Evolutionary conservation across 2,329 filamentous ascomycete genomes (phyloP).

Genomic region (Fusarium floridanum): DNA sequence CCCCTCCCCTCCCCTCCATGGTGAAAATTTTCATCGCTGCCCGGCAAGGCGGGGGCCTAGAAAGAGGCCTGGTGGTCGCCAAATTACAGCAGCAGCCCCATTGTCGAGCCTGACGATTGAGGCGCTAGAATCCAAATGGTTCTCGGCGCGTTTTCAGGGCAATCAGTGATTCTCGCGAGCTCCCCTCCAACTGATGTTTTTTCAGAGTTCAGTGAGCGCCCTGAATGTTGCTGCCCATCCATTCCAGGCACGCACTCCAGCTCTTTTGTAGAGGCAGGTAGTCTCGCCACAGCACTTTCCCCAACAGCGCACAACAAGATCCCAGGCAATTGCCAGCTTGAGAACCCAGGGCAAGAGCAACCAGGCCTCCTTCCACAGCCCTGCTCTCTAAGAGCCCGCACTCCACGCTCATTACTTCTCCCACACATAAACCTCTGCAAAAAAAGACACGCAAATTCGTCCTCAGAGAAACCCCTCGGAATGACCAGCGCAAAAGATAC

Average conservation of each 20-base stretch:
- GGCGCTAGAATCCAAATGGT: constrained; percentile 1
- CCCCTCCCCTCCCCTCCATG: not conserved
- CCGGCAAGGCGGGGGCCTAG: constrained; percentile 29
- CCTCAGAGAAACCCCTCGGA: not conserved
- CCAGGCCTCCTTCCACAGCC: not conserved
- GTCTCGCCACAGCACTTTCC: constrained; percentile 10
- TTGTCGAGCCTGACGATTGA: not conserved
- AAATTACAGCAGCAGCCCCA: constrained; percentile 24
- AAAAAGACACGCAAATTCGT: constrained; percentile 15
- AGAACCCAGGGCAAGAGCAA: constrained; percentile 12
- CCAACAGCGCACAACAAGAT: not conserved
- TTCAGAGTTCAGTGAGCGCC: constrained; percentile 2
- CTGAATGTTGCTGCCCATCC: not conserved
- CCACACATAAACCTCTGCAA: constrained; percentile 9
- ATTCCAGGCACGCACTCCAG: constrained; percentile 3
- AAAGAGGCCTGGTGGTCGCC: constrained; percentile 2
- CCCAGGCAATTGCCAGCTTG: constrained; percentile 3
- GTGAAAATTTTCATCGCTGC: constrained; percentile 31
- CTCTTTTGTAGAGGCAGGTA: constrained; percentile 2
- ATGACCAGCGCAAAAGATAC: constrained; percentile 3
- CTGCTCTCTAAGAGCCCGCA: constrained; percentile 2
- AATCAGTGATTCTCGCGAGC: constrained; percentile 12
- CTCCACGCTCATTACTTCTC: constrained; percentile 22
- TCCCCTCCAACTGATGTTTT: not conserved
- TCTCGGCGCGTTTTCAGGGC: not conserved